phyloP scores from a whole-genome alignment of 2,329 filamentous ascomycete species.

The Pseudogymnoascus sp. region DNA sequence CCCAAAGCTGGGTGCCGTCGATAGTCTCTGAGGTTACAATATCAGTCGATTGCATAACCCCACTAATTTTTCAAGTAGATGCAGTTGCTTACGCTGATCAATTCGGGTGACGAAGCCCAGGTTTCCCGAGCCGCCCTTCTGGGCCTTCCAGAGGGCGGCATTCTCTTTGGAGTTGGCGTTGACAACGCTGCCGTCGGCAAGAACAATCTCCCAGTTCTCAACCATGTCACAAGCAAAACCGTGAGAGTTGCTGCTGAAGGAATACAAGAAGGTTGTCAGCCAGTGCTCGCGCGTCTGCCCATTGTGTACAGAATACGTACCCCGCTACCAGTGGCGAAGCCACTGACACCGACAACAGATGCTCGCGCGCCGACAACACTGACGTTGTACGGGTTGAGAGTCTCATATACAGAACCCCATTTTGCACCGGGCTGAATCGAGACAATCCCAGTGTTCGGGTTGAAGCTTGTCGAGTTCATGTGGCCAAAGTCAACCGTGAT shows the following conservation, averaged over 20 bases:
- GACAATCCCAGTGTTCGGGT: conserved; percentile 23
- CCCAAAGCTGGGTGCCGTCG: conserved; percentile 13
- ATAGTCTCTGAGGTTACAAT: conserved; percentile 12
- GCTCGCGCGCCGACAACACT: conserved; percentile 31
- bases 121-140: conserved; percentile 50
- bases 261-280: conserved; percentile 19
- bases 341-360: conserved; percentile 32
- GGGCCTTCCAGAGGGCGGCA: conserved; percentile 43
- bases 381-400: conserved; percentile 26
- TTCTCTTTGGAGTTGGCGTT: conserved; percentile 37
- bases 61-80: background rate
- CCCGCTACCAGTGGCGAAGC: conserved; percentile 30
- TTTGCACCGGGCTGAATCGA: conserved; percentile 30
- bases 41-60: conserved; percentile 11
- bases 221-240: conserved; percentile 47
- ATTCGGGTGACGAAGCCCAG: conserved; percentile 43
- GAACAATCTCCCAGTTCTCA: conserved; percentile 43
- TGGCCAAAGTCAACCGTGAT: conserved; percentile 39
- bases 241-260: conserved; percentile 32
- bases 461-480: conserved; percentile 18
- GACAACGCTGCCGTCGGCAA: conserved; percentile 42
- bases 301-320: conserved; percentile 22
- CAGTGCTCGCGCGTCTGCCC: conserved; percentile 16
- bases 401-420: conserved; percentile 33
- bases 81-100: conserved; percentile 12